These are phyloP conservation scores for Lasiosphaeriaceae sp. DNA, from an alignment of 495 filamentous ascomycete genomes.

Conservation along the genomic window DNA sequence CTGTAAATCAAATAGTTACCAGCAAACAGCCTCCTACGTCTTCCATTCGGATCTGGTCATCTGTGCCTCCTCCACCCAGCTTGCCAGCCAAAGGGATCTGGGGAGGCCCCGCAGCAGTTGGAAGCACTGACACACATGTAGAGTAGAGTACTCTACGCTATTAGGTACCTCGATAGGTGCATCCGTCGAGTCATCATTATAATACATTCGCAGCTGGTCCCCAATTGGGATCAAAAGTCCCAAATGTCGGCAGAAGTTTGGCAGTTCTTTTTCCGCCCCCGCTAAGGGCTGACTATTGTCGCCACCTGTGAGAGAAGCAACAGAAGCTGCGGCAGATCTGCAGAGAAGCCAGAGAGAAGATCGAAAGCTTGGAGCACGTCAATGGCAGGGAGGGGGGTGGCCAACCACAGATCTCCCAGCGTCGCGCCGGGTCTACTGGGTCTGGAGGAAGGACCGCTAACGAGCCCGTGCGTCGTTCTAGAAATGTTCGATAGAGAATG, in stretches of 20 bases:
- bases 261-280: neutral
- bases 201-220: neutral
- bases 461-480: slow-evolving; percentile 33
- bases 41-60: neutral
- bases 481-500: slow-evolving; percentile 32
- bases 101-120: neutral
- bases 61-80: neutral
- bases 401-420: slow-evolving; percentile 6
- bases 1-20: neutral
- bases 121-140: neutral
- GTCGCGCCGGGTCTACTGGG: neutral
- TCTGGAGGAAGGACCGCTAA: slow-evolving; percentile 10
- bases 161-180: too few relatives aligned
- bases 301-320: slow-evolving; percentile 8
- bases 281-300: slow-evolving; percentile 7
- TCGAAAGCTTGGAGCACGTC: slow-evolving; percentile 23
- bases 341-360: slow-evolving; percentile 24
- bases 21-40: neutral
- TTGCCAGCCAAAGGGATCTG: neutral
- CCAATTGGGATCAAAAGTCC: neutral
- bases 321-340: slow-evolving; percentile 20
- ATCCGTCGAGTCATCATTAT: too few relatives aligned
- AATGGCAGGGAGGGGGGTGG: slow-evolving; percentile 4
- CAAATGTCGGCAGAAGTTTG: neutral
- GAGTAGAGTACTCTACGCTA: neutral